Evolutionary conservation across 176 grass and related monocot species (phyloP), one percentile per base, ranked within the genome.

Genomic region (Phoenix dactylifera): DNA sequence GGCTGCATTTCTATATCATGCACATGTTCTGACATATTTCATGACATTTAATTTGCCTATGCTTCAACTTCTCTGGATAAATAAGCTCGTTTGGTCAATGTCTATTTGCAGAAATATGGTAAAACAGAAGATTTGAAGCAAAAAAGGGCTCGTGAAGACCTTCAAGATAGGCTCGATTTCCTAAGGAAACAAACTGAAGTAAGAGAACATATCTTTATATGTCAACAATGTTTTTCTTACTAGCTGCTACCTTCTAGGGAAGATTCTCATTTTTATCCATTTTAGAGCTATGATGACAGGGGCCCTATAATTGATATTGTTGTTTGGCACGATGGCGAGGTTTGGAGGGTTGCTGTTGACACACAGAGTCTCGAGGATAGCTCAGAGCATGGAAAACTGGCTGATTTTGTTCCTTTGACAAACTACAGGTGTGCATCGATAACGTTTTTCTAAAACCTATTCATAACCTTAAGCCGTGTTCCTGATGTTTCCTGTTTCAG

Each of bases 301-400:
- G 92, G 92, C 57, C 87, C 92, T 15, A 74, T 88, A 51, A 85
- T 97, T 39, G 92, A 97, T 73, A 72, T 97, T 81, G 75, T 97
- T 77, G 73, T 80, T 67, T 97, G 92, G 92, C 72, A 97, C 56
- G 92, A 97, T 78, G 92, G 92, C 70, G 86, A 85, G 77, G 78
- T 85, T 20, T 97, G 92, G 92, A 91, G 92, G 71, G 87, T 97
- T 79, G 81, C 87, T 82, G 81, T 97, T 73, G 92, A 97, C 69
- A 91, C 92, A 26, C 92, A 91, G 73, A 67, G 66, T 19, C 81
- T 97, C 23, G 92, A 83, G 70, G 81, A 67, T 63, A 78, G 70
- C 48, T 62, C 74, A 60, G 68, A 85, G 39, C 60, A 70, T 7
- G 87, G 87, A 82, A 91, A 91, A 69, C 63, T 97, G 57, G 84